Base-by-base conservation (phyloP, 1,139 yeast genomes). In the Nakaseomyces glabratus region DNA sequence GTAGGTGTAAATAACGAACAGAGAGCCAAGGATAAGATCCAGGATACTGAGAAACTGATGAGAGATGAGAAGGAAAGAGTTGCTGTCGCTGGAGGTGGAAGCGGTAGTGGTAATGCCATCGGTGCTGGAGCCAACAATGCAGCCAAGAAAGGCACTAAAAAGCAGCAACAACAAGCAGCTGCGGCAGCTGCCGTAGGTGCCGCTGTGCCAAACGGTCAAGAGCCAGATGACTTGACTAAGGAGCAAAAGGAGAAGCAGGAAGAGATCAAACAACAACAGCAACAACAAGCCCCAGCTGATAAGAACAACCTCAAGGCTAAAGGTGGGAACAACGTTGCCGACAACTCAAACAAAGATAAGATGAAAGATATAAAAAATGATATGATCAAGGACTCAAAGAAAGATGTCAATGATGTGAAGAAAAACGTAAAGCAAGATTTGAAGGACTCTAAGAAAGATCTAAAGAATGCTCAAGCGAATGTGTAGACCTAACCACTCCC, bases 341-440 rank as follows among this genome's bases (percentile, higher is more conserved):
- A 26, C 8, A 26, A 26, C 6, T 55, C 53, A 8, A 47, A 36
- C 37, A 55, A 49, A 28, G 51, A 63, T 38, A 69, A 65, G 46
- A 39, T 45, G 15, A 45, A 44, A 20, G 52, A 52, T 24, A 55
- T 59, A 2, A 51, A 56, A 28, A 47, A 42, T 33, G 49, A 45
- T 20, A 36, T 34, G 18, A 38, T 43, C n/a, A n/a, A n/a, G n/a
- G 34, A 45, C 44, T 19, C 40, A 38, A 16, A 20, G 8, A 17
- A 23, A 13, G 16, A 30, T 14, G 12, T 26, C 17, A 21, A 30
- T n/a, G 25, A 19, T 15, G 16, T 19, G 14, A 11, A 20, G 15
- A 20, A 24, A 17, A 10, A 29, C 10, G 13, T 24, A 15, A 12
- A 24, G 16, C 18, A 33, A 14, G 13, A 33, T 17, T 16, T 24